Percentiles rank a stretch among this genome's conserved stretches.
Conservation (phyloP, 2,329 filamentous ascomycete genomes). For the Geosmithia morbida region DNA sequence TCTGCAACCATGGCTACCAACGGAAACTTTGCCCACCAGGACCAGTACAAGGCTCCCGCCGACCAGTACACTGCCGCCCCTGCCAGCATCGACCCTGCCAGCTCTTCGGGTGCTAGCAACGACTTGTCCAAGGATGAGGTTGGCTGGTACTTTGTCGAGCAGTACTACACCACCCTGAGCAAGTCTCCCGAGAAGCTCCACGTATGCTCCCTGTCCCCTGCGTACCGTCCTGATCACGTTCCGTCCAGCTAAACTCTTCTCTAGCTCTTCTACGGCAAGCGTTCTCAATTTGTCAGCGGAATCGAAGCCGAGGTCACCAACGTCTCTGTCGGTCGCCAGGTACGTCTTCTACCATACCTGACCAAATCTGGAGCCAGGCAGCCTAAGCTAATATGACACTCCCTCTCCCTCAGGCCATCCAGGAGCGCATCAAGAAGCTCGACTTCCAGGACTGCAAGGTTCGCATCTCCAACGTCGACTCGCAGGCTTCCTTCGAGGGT, state of each 20-base stretch:
- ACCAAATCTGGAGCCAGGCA: background rate
- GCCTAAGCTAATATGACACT: background rate
- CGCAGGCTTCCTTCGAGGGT: conserved; percentile 80
- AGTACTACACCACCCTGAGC: conserved; percentile 97
- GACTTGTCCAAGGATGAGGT: conserved; percentile 77
- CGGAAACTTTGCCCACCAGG: conserved; percentile 34
- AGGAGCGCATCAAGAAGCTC: conserved; percentile 83
- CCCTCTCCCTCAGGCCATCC: conserved; percentile 53
- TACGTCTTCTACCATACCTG: conserved; percentile 18
- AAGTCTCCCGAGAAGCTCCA: conserved; percentile 88
- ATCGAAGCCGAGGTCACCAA: conserved; percentile 78
- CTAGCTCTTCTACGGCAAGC: conserved; percentile 88
- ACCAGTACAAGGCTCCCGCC: conserved; percentile 21
- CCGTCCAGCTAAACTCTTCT: background rate
- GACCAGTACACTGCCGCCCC: conserved; percentile 24
- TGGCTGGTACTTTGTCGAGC: conserved; percentile 98
- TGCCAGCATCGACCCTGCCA: conserved; percentile 16
- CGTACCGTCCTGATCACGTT: background rate
- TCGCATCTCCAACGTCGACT: conserved; percentile 93
- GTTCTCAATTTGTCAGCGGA: conserved; percentile 87
- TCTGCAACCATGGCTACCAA: conserved; percentile 37
- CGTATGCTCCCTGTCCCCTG: conserved; percentile 25
- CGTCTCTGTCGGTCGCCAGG: conserved; percentile 77
- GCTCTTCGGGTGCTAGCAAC: conserved; percentile 19
- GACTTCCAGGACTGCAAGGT: conserved; percentile 98